phyloP scores from a whole-genome alignment of 2,329 filamentous ascomycete genomes.

The Clarireedia hainanense region DNA sequence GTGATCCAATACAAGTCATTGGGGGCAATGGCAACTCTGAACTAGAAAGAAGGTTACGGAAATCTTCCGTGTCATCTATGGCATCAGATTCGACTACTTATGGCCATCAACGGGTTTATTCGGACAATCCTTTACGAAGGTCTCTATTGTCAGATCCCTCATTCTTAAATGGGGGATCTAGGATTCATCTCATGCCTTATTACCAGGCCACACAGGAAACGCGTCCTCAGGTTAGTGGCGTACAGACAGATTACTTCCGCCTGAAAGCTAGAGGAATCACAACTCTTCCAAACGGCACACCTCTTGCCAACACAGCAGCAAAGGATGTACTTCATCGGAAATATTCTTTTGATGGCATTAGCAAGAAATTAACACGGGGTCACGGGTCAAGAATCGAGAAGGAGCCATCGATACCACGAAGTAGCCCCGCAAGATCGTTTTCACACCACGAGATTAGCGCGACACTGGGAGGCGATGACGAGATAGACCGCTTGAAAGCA shows the following conservation, averaged over 20 bases:
- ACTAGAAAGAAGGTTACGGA: constrained; percentile 15
- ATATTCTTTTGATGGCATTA: constrained; percentile 21
- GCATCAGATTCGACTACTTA: constrained; percentile 14
- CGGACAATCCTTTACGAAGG: constrained; percentile 21
- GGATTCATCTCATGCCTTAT: constrained; percentile 24
- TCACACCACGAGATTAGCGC: constrained; percentile 1
- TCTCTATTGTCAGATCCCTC: constrained; percentile 27
- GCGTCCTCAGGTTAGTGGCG: constrained; percentile 25
- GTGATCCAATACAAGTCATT: constrained; percentile 16
- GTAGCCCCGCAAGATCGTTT: constrained; percentile 17
- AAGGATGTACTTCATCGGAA: constrained; percentile 20
- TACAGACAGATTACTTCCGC: constrained; percentile 31
- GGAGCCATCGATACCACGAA: constrained; percentile 13
- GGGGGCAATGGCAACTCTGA: constrained; percentile 9
- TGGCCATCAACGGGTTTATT: constrained; percentile 18
- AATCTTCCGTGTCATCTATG: constrained; percentile 12
- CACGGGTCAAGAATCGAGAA: constrained; percentile 5
- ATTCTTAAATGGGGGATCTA: constrained; percentile 25
- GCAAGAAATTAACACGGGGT: constrained; percentile 15
- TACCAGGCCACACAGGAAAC: constrained; percentile 18
- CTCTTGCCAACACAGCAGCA: constrained; percentile 26
- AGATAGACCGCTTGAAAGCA: constrained; percentile 20
- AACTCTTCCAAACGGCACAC: constrained; percentile 25
- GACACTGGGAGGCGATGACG: constrained; percentile 10
- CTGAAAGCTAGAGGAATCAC: constrained; percentile 30